phyloP scores from a whole-genome alignment of 805 yeast genomes.

The Sugiyamaella floridensis region DNA sequence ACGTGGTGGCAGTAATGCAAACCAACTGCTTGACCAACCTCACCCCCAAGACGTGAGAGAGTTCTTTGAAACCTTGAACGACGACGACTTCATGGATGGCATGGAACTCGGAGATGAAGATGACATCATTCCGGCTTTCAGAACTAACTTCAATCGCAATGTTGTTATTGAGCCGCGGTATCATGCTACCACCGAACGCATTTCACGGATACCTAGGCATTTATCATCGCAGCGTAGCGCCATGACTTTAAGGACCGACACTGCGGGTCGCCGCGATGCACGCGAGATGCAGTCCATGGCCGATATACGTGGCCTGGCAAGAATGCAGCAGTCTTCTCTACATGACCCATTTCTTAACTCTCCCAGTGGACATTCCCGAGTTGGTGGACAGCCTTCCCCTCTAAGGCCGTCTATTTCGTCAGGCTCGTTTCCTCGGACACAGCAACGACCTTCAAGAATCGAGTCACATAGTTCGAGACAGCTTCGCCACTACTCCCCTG shows the following conservation, averaged over 20 bases:
- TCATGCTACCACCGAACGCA: not conserved
- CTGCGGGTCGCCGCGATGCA: not conserved
- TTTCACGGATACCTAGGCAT: conserved; percentile 1
- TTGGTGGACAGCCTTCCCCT: too few relatives aligned
- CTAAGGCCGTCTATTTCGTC: too few relatives aligned
- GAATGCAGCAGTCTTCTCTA: not conserved
- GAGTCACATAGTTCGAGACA: too few relatives aligned
- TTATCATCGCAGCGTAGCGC: not conserved
- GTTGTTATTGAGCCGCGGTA: conserved; percentile 10
- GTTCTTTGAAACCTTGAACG: conserved; percentile 13
- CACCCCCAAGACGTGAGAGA: conserved; percentile 11
- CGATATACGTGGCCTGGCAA: not conserved
- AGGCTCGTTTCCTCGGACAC: too few relatives aligned
- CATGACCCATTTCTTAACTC: not conserved
- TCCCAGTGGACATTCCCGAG: too few relatives aligned
- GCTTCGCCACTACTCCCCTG: too few relatives aligned
- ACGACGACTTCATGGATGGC: conserved; percentile 5
- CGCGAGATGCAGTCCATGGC: conserved; percentile 2
- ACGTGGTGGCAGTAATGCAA: conserved; percentile 4
- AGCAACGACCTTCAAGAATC: too few relatives aligned
- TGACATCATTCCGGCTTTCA: not conserved
- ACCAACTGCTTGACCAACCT: not conserved
- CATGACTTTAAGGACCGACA: not conserved
- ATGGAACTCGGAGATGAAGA: conserved; percentile 4
- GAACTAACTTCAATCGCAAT: conserved; percentile 9